Conservation (phyloP, 805 yeast species). For the Myxozyma vanderwaltii region DNA sequence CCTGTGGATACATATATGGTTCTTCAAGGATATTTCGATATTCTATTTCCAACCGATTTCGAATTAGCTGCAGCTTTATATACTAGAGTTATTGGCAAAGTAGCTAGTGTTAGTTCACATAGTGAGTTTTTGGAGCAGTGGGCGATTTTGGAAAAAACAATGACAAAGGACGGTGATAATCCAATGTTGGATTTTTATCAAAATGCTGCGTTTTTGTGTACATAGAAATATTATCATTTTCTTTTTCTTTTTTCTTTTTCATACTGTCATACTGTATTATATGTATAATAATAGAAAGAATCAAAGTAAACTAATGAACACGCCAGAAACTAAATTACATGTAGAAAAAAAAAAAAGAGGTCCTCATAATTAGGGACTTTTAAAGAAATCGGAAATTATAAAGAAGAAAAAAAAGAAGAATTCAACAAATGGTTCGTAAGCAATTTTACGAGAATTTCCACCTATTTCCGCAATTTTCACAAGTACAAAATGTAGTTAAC, state of each 20-base stretch:
- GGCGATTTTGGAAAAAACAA: slow-evolving; percentile 69
- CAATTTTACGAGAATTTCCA: slow-evolving; percentile 83
- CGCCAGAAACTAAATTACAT: background rate
- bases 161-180: slow-evolving; percentile 76
- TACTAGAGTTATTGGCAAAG: slow-evolving; percentile 61
- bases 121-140: slow-evolving; percentile 64
- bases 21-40: slow-evolving; percentile 77
- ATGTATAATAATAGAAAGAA: background rate
- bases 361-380: background rate
- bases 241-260: background rate
- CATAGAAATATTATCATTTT: slow-evolving; percentile 12
- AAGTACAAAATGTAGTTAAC: slow-evolving; percentile 94
- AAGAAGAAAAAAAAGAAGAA: background rate
- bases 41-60: slow-evolving; percentile 84
- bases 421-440: background rate
- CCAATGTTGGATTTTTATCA: slow-evolving; percentile 78
- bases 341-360: background rate
- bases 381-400: background rate
- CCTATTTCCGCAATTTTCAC: slow-evolving; percentile 95
- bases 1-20: slow-evolving; percentile 75
- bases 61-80: slow-evolving; percentile 62
- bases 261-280: background rate
- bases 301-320: too few species aligned
- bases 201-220: slow-evolving; percentile 45
- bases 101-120: slow-evolving; percentile 58